Conservation (phyloP, 2,329 filamentous ascomycete genomes). For the Graphilbum fragrans region DNA sequence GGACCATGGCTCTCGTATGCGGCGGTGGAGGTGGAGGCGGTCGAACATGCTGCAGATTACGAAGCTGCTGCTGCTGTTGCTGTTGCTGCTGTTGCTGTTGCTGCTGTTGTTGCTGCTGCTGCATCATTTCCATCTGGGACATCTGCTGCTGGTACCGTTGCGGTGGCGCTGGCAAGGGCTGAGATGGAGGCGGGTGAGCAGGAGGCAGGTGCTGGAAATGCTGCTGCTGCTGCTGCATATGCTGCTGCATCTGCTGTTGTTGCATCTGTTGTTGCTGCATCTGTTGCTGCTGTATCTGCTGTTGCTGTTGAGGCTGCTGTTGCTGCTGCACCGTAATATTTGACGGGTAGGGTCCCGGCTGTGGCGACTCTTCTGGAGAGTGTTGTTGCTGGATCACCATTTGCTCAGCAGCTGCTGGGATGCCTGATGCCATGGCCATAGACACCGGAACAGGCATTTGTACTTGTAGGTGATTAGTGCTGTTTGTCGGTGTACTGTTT, state of each 20-base stretch:
- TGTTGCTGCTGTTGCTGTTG: constrained; percentile 11
- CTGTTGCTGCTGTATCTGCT: constrained; percentile 6
- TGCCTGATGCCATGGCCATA: constrained; percentile 16
- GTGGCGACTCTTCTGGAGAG: constrained; percentile 11
- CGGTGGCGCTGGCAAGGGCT: constrained; percentile 11
- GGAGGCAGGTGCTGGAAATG: neutral
- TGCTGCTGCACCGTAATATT: too few relatives aligned
- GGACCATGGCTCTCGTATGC: constrained; percentile 13
- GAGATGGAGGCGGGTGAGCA: constrained; percentile 19
- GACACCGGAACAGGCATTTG: neutral
- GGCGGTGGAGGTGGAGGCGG: constrained; percentile 15
- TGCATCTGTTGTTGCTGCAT: constrained; percentile 3
- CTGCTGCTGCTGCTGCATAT: constrained; percentile 1
- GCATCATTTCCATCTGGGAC: constrained; percentile 11
- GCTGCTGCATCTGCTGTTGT: neutral
- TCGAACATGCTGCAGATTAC: constrained; percentile 10
- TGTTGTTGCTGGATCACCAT: constrained; percentile 12
- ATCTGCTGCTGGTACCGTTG: constrained; percentile 12
- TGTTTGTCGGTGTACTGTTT: neutral
- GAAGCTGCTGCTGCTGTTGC: constrained; percentile 13
- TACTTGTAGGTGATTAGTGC: neutral
- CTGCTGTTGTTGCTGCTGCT: constrained; percentile 13
- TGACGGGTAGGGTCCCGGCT: too few relatives aligned
- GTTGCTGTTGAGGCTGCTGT: constrained; percentile 9
- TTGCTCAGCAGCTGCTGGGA: constrained; percentile 4